phyloP scores from a whole-genome alignment of 2,329 filamentous ascomycete species.

The Ophiostoma australiae region DNA sequence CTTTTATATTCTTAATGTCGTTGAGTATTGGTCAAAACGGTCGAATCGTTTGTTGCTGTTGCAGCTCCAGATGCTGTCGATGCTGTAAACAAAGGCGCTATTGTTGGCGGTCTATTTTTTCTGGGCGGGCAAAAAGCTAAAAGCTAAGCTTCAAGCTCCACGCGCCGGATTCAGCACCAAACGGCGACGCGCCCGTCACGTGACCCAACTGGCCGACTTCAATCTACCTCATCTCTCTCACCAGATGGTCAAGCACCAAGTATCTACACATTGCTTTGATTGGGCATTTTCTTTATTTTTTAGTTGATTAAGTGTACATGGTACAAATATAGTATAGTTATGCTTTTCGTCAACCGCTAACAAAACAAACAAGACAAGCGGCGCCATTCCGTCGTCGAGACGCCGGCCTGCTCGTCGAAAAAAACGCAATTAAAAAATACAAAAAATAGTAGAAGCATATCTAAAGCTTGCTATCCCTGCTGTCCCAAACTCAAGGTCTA shows the following conservation, averaged over 20 bases:
- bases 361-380: not conserved
- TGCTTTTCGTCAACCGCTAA: conserved; percentile 1
- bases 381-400: not conserved
- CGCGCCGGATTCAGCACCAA: conserved; percentile 16
- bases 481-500: not conserved
- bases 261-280: not conserved
- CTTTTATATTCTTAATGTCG: not conserved
- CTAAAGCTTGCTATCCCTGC: not conserved
- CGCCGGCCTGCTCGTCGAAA: not conserved
- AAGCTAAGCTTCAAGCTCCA: conserved; percentile 20
- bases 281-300: not conserved
- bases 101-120: conserved; percentile 18
- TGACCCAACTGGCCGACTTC: not conserved
- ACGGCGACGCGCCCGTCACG: conserved; percentile 17
- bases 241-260: not conserved
- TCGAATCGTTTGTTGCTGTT: not conserved
- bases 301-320: not conserved
- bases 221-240: too few species aligned
- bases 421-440: not conserved
- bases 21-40: not conserved
- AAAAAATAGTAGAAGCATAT: not conserved
- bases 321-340: not conserved
- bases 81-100: not conserved
- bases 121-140: conserved; percentile 17
- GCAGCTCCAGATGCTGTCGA: not conserved